Conservation (phyloP, 352 stramenopile genomes). For the Phytophthora hibernalis region DNA sequence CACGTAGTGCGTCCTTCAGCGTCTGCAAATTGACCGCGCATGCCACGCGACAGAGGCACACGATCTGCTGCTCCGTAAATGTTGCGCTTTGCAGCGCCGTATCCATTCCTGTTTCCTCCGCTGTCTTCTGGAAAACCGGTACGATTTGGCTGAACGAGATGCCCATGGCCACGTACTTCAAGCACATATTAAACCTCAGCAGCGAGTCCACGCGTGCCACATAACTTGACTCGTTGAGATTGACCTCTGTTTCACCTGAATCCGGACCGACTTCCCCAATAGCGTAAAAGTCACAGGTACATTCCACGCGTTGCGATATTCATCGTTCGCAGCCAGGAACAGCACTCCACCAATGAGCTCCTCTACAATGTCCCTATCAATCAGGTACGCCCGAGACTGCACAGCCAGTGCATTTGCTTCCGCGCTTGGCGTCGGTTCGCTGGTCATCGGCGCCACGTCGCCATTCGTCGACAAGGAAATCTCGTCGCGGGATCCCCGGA, state of each 20-base stretch:
- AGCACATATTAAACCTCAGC: conserved; percentile 40
- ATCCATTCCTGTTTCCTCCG: conserved; percentile 36
- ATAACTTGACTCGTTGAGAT: conserved; percentile 38
- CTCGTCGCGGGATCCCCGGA: conserved; percentile 4
- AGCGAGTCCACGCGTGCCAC: conserved; percentile 34
- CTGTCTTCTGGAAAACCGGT: conserved; percentile 33
- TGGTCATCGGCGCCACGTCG: conserved; percentile 21
- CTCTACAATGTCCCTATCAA: conserved; percentile 37
- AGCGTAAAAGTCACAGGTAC: conserved; percentile 28
- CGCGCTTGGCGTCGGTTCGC: conserved; percentile 16
- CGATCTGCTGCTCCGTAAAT: conserved; percentile 34
- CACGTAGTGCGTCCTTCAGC: conserved; percentile 30
- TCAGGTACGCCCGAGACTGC: conserved; percentile 26
- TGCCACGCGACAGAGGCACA: conserved; percentile 34
- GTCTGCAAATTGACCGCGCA: conserved; percentile 44
- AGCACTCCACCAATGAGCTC: conserved; percentile 32
- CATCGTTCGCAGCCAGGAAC: conserved; percentile 22
- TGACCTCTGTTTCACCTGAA: conserved; percentile 6
- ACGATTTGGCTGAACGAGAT: conserved; percentile 36
- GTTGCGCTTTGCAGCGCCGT: conserved; percentile 10
- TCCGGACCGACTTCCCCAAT: conserved; percentile 11
- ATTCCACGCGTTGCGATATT: conserved; percentile 37
- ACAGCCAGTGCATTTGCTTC: conserved; percentile 15
- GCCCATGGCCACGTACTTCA: conserved; percentile 40
- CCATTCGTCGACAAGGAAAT: not conserved